A percentile compares a stretch with the other conserved stretches of the same genome.
Conservation (phyloP, 2,329 filamentous ascomycete genomes). For the Coniochaeta ligniaria region DNA sequence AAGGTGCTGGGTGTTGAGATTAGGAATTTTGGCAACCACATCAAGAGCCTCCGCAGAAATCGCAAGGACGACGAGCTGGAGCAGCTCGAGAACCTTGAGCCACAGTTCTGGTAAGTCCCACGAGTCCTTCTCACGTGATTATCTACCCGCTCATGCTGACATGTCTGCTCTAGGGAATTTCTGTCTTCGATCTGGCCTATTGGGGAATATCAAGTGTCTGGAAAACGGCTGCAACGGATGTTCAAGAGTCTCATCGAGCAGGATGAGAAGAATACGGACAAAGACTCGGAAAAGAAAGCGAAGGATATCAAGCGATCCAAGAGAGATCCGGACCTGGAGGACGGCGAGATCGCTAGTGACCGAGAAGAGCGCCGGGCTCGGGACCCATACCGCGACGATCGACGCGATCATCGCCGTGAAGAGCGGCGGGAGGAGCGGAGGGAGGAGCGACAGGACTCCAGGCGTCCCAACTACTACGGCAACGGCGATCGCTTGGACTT, state of each 20-base stretch:
- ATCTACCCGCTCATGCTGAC: constrained; percentile 10
- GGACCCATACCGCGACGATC: constrained; percentile 19
- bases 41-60: constrained; percentile 22
- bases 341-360: constrained; percentile 29
- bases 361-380: constrained; percentile 21
- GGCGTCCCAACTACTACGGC: constrained; percentile 20
- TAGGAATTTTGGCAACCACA: constrained; percentile 25
- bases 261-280: constrained; percentile 19
- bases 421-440: constrained; percentile 18
- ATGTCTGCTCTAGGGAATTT: constrained; percentile 22
- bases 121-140: neutral
- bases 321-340: constrained; percentile 24
- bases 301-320: constrained; percentile 13
- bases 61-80: constrained; percentile 19
- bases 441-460: constrained; percentile 17
- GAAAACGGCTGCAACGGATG: constrained; percentile 26
- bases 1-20: constrained; percentile 29
- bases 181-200: constrained; percentile 30
- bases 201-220: constrained; percentile 26
- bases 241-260: constrained; percentile 25
- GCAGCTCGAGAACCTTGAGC: constrained; percentile 25
- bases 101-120: constrained; percentile 25
- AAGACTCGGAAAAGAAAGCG: constrained; percentile 11
- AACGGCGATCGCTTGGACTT: constrained; percentile 23
- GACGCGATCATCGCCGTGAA: constrained; percentile 20